phyloP scores from a whole-genome alignment of 345 rosid species.

The Populus ilicifolia region DNA sequence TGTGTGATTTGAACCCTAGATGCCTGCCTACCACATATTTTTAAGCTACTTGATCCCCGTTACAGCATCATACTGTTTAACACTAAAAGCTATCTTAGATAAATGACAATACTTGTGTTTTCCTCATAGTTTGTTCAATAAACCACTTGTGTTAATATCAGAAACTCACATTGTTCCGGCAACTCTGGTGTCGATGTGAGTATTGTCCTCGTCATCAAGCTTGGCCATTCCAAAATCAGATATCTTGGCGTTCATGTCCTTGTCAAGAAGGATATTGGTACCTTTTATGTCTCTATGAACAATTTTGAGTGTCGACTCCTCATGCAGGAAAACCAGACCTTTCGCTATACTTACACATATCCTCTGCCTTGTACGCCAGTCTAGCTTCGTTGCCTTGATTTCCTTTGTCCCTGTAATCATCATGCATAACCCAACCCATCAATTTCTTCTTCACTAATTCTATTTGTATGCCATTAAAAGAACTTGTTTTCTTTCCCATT shows the following conservation, averaged over 20 bases:
- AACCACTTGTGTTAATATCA: neutral
- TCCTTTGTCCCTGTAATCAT: constrained; percentile 9
- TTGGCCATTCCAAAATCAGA: constrained; percentile 34
- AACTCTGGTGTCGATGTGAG: constrained; percentile 28
- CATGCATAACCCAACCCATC: neutral
- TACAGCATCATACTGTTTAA: no score
- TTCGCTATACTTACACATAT: constrained; percentile 30
- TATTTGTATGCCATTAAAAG: neutral
- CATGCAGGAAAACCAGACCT: constrained; percentile 34
- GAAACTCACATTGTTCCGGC: constrained; percentile 27
- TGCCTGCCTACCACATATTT: no score
- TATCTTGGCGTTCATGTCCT: constrained; percentile 30
- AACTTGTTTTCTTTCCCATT: neutral
- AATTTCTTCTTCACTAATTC: neutral
- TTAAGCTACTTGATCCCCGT: no score
- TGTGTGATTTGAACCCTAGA: no score
- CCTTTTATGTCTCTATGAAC: constrained; percentile 35
- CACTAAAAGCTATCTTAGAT: no score
- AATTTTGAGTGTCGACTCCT: constrained; percentile 29
- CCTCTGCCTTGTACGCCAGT: constrained; percentile 13
- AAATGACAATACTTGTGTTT: no score
- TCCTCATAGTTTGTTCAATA: no score
- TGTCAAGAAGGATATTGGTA: constrained; percentile 27
- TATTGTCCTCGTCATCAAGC: constrained; percentile 29
- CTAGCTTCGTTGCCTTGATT: neutral